Base-by-base conservation (phyloP, 177 flowering plant genomes). In the Tripterygium wilfordii region DNA sequence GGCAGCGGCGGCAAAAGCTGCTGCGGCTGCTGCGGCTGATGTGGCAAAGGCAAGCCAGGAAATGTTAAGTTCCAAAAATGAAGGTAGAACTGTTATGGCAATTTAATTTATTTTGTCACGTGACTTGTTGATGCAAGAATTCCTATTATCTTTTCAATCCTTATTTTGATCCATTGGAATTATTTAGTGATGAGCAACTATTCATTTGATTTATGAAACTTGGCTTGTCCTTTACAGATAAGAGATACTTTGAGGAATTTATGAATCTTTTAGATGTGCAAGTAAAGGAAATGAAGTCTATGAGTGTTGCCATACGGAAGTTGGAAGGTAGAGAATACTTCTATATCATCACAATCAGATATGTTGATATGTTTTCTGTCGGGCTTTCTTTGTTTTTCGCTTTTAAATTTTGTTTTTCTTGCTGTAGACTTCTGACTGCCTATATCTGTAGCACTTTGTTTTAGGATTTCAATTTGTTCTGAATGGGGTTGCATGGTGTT, bases 31-130 rank as follows among this genome's bases (percentile, higher is more conserved):
- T 19, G 96, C 99, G 40, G 51, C 85, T 52, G 95, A 89, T 68
- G 90, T 83, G 32, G 97, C 97, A 48, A 88, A 65, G 56, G 81
- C 86, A 43, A 86, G 85, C 69, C 95, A 85, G 62, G 95, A 86
- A 29, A 78, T 94, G 76, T 26, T 85, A 69, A 69, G 53, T 16
- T 69, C 85, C 13, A 84, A 71, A 70, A 73, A 31, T 66, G 87
- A 80, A 69, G 96, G 97, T 89, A 48, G 18, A n/a, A n/a, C n/a
- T n/a, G n/a, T n/a, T n/a, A n/a, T n/a, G 46, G 26, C 35, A 41
- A 3, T 20, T 28, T 18, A 2, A 24, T 7, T 7, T 28, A 12
- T 9, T 31, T 9, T 16, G 42, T 19, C 22, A 6, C 49, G 18
- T n/a, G n/a, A n/a, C n/a, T n/a, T n/a, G n/a, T n/a, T n/a, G n/a